These are phyloP conservation scores for Coemansia sp. DNA, from an alignment of 192 early-diverging fungal genomes.

Conservation along the genomic window DNA sequence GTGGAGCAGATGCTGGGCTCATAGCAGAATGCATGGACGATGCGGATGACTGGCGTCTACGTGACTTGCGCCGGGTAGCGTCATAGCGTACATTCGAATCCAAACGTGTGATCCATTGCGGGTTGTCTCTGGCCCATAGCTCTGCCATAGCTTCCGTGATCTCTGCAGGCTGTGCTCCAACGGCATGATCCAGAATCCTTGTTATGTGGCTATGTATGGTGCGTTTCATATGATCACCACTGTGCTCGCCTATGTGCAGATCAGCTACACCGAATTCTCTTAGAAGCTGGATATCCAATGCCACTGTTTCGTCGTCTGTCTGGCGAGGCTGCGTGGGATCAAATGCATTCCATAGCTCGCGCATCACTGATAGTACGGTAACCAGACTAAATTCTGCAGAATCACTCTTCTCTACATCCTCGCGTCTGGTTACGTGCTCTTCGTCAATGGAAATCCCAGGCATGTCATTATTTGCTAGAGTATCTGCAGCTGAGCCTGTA, in stretches of 20 bases:
- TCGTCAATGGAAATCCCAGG: background rate
- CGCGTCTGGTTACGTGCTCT: background rate
- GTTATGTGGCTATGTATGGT: conserved; percentile 20
- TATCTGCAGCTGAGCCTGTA: background rate
- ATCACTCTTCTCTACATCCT: background rate
- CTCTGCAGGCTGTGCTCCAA: conserved; percentile 16
- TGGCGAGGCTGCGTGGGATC: conserved; percentile 1
- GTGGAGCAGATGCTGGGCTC: conserved; percentile 2
- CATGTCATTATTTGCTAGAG: no score
- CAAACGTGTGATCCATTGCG: conserved; percentile 32
- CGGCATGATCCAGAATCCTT: conserved; percentile 26
- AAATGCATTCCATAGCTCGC: conserved; percentile 40
- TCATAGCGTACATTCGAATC: conserved; percentile 2
- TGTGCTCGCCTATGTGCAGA: background rate
- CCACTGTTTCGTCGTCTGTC: background rate
- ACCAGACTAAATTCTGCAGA: conserved; percentile 17
- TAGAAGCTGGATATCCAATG: conserved; percentile 2
- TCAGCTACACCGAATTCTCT: conserved; percentile 23
- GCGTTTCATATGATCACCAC: conserved; percentile 8
- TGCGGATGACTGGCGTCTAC: conserved; percentile 20
- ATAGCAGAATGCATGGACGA: conserved; percentile 19
- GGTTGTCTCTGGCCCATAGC: conserved; percentile 40
- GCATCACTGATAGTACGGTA: conserved; percentile 22
- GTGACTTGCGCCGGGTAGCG: background rate
- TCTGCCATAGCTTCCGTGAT: conserved; percentile 32